Evolutionary conservation across 768 basidiomycete genomes (phyloP).

Genomic region (Rhizopogon vinicolor): DNA sequence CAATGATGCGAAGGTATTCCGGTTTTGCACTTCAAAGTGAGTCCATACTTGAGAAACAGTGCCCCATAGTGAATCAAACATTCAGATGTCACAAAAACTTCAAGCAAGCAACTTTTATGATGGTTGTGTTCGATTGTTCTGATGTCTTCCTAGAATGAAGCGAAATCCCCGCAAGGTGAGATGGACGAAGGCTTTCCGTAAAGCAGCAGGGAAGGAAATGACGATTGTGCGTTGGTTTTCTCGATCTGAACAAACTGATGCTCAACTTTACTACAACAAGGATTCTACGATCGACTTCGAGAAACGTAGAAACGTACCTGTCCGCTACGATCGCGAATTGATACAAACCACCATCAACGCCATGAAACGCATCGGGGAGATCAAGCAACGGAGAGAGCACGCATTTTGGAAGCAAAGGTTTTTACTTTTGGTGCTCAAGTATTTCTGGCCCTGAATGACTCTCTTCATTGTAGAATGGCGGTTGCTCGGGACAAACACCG

Average conservation of each 20-base stretch:
- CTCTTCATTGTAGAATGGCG: slow-evolving; percentile 63
- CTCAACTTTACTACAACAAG: slow-evolving; percentile 34
- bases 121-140: slow-evolving; percentile 1
- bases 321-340: slow-evolving; percentile 94
- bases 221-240: slow-evolving; percentile 67
- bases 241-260: background rate
- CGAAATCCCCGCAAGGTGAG: slow-evolving; percentile 97
- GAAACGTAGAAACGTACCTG: slow-evolving; percentile 95
- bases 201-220: slow-evolving; percentile 99
- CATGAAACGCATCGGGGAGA: slow-evolving; percentile 93
- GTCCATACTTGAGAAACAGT: slow-evolving; percentile 17
- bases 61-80: slow-evolving; percentile 5
- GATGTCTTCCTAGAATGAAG: slow-evolving; percentile 72
- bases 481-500: slow-evolving; percentile 74
- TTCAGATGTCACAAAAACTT: slow-evolving; percentile 97
- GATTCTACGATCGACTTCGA: slow-evolving; percentile 99
- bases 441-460: background rate
- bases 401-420: slow-evolving; percentile 95
- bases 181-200: slow-evolving; percentile 99
- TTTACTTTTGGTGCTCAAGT: slow-evolving; percentile 8
- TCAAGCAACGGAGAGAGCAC: slow-evolving; percentile 84
- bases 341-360: slow-evolving; percentile 91
- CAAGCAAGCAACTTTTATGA: slow-evolving; percentile 54
- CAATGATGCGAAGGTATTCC: slow-evolving; percentile 97
- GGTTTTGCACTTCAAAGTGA: slow-evolving; percentile 97